Percentiles rank a stretch among this genome's conserved stretches.
Evolutionary conservation across 2,329 filamentous ascomycete genomes (phyloP).

Genomic region (Akanthomyces lecanii): DNA sequence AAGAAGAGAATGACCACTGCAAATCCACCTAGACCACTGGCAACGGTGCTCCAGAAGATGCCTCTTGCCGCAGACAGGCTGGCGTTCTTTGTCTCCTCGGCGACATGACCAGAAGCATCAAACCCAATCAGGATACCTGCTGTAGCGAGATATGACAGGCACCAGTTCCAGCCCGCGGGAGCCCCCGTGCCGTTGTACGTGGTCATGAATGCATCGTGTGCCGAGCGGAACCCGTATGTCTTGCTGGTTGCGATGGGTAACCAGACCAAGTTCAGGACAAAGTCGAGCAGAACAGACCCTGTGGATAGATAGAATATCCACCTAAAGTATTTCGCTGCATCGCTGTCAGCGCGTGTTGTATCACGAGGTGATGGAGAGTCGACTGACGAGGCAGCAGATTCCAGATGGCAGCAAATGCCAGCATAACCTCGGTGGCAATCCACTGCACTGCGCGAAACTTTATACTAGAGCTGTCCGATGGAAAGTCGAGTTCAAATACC

Average conservation of each 20-base stretch:
- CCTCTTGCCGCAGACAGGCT: conserved; percentile 51
- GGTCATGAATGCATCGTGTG: conserved; percentile 56
- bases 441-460: conserved; percentile 59
- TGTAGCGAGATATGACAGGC: conserved; percentile 56
- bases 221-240: conserved; percentile 54
- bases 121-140: conserved; percentile 58
- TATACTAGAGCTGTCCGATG: conserved; percentile 47
- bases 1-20: conserved; percentile 54
- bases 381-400: conserved; percentile 49
- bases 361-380: conserved; percentile 19
- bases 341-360: background rate
- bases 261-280: conserved; percentile 57
- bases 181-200: conserved; percentile 56
- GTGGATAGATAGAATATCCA: conserved; percentile 49
- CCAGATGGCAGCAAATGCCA: conserved; percentile 45
- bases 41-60: conserved; percentile 58
- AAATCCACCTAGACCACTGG: conserved; percentile 52
- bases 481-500: conserved; percentile 53
- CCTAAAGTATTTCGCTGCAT: conserved; percentile 40
- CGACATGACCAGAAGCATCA: conserved; percentile 57
- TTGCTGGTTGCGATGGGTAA: conserved; percentile 53
- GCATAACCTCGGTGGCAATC: conserved; percentile 51
- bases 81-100: conserved; percentile 58
- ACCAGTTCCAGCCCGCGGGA: conserved; percentile 59
- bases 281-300: conserved; percentile 51